Base-by-base conservation (phyloP, 208 protist genomes). In the Naegleria gruberi region DNA sequence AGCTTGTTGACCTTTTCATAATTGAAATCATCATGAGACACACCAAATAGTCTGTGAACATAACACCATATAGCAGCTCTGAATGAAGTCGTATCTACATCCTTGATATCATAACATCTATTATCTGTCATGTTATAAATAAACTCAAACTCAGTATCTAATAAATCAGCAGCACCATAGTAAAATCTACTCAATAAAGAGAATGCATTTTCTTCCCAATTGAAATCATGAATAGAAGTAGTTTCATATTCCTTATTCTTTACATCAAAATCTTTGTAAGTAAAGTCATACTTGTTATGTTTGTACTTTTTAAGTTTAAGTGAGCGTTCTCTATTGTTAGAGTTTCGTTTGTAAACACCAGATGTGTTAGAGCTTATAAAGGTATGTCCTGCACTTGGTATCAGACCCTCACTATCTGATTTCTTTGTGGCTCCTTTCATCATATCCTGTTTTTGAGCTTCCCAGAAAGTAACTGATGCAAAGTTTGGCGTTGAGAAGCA, bases 31-130 rank as follows among this genome's bases (percentile, higher is more conserved):
- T 90, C 89, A n/a, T 90, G 40, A 26, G 74, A 46, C 0, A 90
- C 41, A 19, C 89, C 89, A n/a, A 51, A 82, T 4, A 90, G 26
- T 34, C 89, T 12, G 37, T 86, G 83, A 0, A 47, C 65, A 17
- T 90, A 90, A 34, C 19, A n/a, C 83, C 89, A 87, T 30, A 90
- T 83, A 19, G 89, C 47, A n/a, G 15, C 26, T 74, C 89, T 57
- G 46, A 90, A 90, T 12, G 65, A 34, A 17, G 41, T 37, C 5
- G 89, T 90, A 82, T 90, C 89, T 44, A 90, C 41, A 82, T 90
- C n/a, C 42, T 43, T 45, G 12, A 37, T 45, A 4, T 73, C 23
- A 30, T 73, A n/a, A 87, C 81, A 90, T 40, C 40, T 90, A 42
- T 86, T 84, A n/a, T 90, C 88, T 12, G 47, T 82, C 19, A 90